Base-by-base conservation (phyloP, 805 yeast genomes). In the Komagataella phaffii region DNA sequence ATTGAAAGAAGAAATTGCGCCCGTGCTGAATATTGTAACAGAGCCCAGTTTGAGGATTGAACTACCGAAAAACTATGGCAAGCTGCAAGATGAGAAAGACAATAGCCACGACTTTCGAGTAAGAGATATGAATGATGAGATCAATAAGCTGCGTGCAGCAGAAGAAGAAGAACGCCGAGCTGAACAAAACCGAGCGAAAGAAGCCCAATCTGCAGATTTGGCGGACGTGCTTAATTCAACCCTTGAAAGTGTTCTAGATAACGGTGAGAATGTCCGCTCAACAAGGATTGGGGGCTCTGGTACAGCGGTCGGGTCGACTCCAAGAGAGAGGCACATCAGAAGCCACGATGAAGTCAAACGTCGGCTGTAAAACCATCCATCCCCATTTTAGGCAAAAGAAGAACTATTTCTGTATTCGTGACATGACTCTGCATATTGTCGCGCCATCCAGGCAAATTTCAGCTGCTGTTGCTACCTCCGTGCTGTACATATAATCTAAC, bases 221-320 rank as follows among this genome's bases (percentile, higher is more conserved):
- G 17, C 51, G 5, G 44, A 49, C n/a, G 24, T 36, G 6, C 47
- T 49, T 14, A 36, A 49, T 21, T 44, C 51, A 4, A 44, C 51
- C 2, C 24, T 49, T 10, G 24, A 24, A 21, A 49, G 45, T 36
- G 45, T 49, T 46, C 30, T 49, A 44, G 51, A 49, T 23, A 45
- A 45, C 44, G 51, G 51, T 21, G 51, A 49, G n/a, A 44, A 40
- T 8, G 51, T 49, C 17, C 40, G 40, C 5, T 30, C 40, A 10
- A 30, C 40, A 30, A 30, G 40, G 14, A 30, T 30, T 14, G 40
- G 40, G 40, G 40, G 40, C 6, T 30, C 40, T 10, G 40, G 40
- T 30, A 30, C 40, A 5, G 40, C 40, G 5, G 14, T 14, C 2
- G 40, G 40, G 14, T 30, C 40, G 10, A 30, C 40, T 14, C 40